phyloP scores from a whole-genome alignment of 257 asterid genomes.

The Solanum dulcamara region DNA sequence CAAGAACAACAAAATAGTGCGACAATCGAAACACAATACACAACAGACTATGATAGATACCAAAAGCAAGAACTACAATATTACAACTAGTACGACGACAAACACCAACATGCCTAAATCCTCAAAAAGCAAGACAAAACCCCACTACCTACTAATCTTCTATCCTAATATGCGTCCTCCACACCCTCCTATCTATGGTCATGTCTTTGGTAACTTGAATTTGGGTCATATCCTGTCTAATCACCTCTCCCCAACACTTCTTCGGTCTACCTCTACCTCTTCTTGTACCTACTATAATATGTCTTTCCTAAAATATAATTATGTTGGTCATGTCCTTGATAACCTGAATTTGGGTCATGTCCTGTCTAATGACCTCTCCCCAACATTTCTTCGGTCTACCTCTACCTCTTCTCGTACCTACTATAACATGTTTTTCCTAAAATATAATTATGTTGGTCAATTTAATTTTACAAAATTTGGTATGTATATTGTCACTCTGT shows the following conservation, averaged over 20 bases:
- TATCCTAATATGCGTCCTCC: neutral
- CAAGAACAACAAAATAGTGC: neutral
- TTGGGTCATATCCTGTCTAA: neutral
- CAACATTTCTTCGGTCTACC: neutral
- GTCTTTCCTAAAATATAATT: neutral
- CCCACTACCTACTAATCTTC: neutral
- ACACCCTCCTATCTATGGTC: neutral
- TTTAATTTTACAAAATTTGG: neutral
- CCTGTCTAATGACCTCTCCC: neutral
- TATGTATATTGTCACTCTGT: neutral
- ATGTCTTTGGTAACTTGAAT: neutral
- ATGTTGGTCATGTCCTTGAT: neutral
- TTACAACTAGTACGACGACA: neutral
- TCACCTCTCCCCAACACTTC: neutral
- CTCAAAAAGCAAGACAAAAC: neutral
- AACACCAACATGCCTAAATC: neutral
- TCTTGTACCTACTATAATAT: neutral
- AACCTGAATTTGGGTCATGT: neutral
- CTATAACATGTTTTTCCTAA: neutral
- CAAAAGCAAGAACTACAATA: neutral
- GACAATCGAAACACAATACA: neutral
- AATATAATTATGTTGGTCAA: neutral
- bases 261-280: neutral
- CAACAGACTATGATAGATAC: neutral
- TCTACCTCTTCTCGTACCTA: neutral